Conservation (phyloP, 345 rosid species). For the Heritiera fomes region DNA sequence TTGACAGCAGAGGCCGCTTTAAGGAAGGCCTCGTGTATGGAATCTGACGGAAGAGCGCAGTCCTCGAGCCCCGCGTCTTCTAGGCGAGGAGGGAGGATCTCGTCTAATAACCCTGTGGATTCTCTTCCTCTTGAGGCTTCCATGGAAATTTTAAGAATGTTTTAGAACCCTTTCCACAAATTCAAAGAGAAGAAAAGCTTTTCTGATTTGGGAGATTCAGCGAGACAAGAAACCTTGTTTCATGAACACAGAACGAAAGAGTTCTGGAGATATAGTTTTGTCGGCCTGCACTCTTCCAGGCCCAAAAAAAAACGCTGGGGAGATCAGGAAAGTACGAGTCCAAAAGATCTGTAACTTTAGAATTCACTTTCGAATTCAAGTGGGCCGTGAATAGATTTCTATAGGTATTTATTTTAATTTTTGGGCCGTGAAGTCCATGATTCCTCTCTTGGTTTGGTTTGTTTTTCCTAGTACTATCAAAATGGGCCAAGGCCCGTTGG, state of each 20-base stretch:
- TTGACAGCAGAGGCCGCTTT: slow-evolving; percentile 50
- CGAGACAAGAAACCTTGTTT: background rate
- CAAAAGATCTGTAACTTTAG: too few relatives aligned
- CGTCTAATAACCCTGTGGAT: slow-evolving; percentile 30
- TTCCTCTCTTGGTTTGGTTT: too few relatives aligned
- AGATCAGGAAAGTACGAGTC: too few relatives aligned
- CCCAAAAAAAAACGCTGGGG: background rate
- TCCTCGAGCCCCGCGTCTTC: slow-evolving; percentile 68
- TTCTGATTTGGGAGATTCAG: background rate
- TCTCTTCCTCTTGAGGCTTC: slow-evolving; percentile 23
- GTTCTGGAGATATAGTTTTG: background rate
- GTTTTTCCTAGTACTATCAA: too few relatives aligned
- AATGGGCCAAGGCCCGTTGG: too few relatives aligned
- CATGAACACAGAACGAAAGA: background rate
- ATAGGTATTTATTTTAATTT: too few relatives aligned
- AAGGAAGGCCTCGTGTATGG: slow-evolving; percentile 53
- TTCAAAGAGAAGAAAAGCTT: background rate
- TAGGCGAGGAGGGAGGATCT: slow-evolving; percentile 52
- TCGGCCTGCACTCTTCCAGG: background rate
- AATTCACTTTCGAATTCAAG: too few relatives aligned
- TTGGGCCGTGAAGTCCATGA: too few relatives aligned
- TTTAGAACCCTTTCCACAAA: background rate
- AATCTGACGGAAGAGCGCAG: slow-evolving; percentile 51
- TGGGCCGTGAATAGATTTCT: too few relatives aligned
- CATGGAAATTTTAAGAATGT: background rate